Percentiles rank a stretch among this genome's conserved stretches.
Evolutionary conservation across 495 filamentous ascomycete species (phyloP).

Genomic region (Penicillium psychrofluorescens): DNA sequence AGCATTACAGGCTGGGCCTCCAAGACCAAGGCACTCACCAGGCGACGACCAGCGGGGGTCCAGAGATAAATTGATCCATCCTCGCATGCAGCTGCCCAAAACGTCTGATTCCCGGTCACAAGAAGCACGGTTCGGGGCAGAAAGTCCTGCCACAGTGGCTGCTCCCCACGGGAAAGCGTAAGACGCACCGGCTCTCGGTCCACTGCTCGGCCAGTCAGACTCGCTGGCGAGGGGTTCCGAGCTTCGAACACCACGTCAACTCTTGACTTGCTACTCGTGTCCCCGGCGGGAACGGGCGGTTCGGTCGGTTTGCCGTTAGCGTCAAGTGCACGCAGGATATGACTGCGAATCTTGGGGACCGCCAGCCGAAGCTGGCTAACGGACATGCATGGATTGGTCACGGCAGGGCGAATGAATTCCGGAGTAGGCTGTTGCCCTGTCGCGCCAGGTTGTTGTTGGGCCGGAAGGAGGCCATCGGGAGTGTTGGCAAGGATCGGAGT

Average conservation of each 20-base stretch:
- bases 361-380: conserved; percentile 84
- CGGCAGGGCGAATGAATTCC: conserved; percentile 80
- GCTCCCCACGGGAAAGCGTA: conserved; percentile 73
- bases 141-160: conserved; percentile 87
- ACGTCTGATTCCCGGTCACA: conserved; percentile 77
- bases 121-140: conserved; percentile 76
- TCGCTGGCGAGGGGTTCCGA: conserved; percentile 55
- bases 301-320: conserved; percentile 38
- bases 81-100: conserved; percentile 91
- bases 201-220: conserved; percentile 46
- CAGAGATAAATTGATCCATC: conserved; percentile 90
- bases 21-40: conserved; percentile 74
- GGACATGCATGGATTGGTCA: conserved; percentile 69
- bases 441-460: conserved; percentile 45
- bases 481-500: conserved; percentile 69
- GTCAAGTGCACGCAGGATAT: conserved; percentile 57
- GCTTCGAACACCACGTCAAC: conserved; percentile 68
- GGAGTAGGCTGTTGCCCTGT: conserved; percentile 64
- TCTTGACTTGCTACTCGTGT: conserved; percentile 47
- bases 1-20: conserved; percentile 92
- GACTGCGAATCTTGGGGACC: conserved; percentile 77
- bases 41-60: conserved; percentile 86
- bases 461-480: conserved; percentile 66
- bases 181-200: conserved; percentile 77
- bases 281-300: conserved; percentile 39